Evolutionary conservation across 306 rosid species (phyloP).

Genomic region (Cucurbita maxima): DNA sequence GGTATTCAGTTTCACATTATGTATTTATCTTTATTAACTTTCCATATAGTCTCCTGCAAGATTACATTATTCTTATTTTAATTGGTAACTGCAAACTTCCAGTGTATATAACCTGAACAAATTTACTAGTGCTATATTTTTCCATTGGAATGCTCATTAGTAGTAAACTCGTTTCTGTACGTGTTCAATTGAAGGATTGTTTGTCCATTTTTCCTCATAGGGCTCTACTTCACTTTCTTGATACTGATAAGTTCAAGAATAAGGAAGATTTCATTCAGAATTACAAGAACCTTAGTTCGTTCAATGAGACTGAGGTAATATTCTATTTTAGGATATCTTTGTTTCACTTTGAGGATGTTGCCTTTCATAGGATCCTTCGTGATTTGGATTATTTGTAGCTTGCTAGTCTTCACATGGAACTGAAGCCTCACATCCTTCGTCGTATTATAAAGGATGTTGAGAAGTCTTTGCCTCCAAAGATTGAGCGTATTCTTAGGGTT

Average conservation of each 20-base stretch:
- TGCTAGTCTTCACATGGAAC: slow-evolving; percentile 93
- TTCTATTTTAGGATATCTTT: background rate
- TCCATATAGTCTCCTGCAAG: background rate
- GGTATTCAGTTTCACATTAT: background rate
- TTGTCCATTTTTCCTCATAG: slow-evolving; percentile 16
- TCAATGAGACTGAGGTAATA: slow-evolving; percentile 87
- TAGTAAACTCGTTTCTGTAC: background rate
- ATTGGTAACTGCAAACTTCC: background rate
- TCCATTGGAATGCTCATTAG: background rate
- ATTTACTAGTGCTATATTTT: background rate
- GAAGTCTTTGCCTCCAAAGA: slow-evolving; percentile 96
- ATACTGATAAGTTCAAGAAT: slow-evolving; percentile 67
- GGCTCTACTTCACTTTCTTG: slow-evolving; percentile 98
- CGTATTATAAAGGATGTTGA: slow-evolving; percentile 99
- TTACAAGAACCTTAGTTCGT: slow-evolving; percentile 96
- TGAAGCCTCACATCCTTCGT: slow-evolving; percentile 97
- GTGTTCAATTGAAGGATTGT: background rate
- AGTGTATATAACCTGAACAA: background rate
- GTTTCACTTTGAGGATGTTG: background rate
- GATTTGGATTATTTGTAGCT: slow-evolving; percentile 35
- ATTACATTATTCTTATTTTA: background rate
- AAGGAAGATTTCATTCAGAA: slow-evolving; percentile 93
- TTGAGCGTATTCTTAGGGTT: slow-evolving; percentile 93
- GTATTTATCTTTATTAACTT: background rate
- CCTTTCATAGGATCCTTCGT: background rate